Evolutionary conservation across 176 grass and related monocot species (phyloP), one percentile per base, ranked within the genome.

Genomic region (Tillandsia fasciculata): DNA sequence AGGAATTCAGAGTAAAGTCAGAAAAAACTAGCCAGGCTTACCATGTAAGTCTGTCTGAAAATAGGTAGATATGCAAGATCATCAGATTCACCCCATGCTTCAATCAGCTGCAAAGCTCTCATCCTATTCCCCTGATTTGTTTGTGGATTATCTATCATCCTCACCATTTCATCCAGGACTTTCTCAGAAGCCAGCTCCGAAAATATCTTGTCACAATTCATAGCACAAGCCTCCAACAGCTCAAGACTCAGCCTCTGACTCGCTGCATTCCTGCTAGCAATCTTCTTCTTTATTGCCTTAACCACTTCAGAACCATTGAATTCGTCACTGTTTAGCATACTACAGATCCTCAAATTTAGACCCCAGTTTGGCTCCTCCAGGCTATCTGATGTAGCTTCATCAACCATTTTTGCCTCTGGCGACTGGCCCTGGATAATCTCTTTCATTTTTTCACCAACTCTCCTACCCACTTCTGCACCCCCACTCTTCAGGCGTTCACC

Each of bases 161-260:
- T 75, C 24, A 81, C 51, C 79, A 81, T 75, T 26, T 81, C 79
- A 61, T 81, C 79, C 33, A 81, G 47, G 11, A 81, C 70, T 27
- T 74, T 74, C 54, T 81, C 79, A 2, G 79, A 74, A 28, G 79
- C 79, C n/a, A 81, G 51, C 72, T 81, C 79, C 22, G 79, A 81
- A 72, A 81, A 75, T 42, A 74, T 68, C 52, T 81, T 81, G 49
- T 81, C 79, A 49, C 79, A 81, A 18, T 81, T 81, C 79, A 75
- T 81, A 50, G 72, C 79, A 17, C 71, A 75, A 47, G 67, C 54
- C 72, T 81, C 79, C 52, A 81, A 26, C 8, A 81, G 72, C 24
- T 69, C 65, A 28, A 81, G 79, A 64, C 71, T 75, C 68, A 75
- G 72, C 2, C 29, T 29, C 53, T 74, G 66, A 49, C 53, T 63